Base-by-base conservation (phyloP, 306 rosid genomes). In the Gleditsia sinensis region DNA sequence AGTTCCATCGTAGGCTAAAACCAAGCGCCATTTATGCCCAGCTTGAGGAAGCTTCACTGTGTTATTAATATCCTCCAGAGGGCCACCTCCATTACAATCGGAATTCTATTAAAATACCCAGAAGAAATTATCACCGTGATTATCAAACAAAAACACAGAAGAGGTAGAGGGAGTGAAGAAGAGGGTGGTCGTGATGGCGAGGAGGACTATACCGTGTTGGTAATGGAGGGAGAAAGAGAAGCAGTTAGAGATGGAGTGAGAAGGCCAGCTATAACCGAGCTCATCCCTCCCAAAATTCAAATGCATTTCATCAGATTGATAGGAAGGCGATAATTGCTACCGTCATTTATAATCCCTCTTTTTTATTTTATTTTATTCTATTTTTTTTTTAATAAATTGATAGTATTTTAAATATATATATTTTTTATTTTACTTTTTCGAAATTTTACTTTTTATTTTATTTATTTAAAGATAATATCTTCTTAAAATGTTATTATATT, bases 1-100 rank as follows among this genome's bases (percentile, higher is more conserved):
- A 36, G 98, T 93, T 51, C 96, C 98, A 20, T 93, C 98, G 65
- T 88, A 93, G 9, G 96, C 87, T 79, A 93, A 73, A 75, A 90
- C 76, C 67, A 93, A 69, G 34, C 98, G 96, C 98, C 98, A 93
- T 36, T 93, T 93, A 67, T 74, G 87, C 56, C 73, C 81, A 6
- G 76, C 75, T 76, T 50, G 76, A 51, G 61, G 19, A 34, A 72
- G 76, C 39, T 72, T 78, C 60, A 39, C 53, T 50, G 56, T 10
- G 65, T 48, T 54, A 46, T 45, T 10, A 61, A 17, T 9, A 34
- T 61, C 67, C 28, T 34, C 67, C 46, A 19, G 16, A 61, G 23
- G 27, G 74, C 13, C 46, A 63, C 72, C 65, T 81, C 87, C 81
- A 71, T 57, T 78, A 37, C 64, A 80, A 30, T 23, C 33, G 2